Conservation (phyloP, 2,329 filamentous ascomycete species). For the Exophiala spinifera region DNA sequence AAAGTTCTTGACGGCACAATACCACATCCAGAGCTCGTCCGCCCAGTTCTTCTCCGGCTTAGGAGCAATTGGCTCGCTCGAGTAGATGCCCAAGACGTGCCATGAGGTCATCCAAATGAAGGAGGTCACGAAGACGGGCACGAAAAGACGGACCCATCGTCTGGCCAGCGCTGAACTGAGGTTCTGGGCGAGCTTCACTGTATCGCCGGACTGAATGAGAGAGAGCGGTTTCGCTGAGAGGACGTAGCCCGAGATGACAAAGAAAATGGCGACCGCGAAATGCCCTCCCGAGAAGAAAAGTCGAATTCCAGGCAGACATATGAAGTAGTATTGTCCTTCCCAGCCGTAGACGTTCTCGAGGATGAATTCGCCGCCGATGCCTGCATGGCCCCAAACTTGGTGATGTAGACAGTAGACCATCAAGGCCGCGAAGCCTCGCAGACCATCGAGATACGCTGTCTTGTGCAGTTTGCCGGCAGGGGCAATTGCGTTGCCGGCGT, state of each 20-base stretch:
- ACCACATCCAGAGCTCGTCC: slow-evolving; percentile 25
- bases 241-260: slow-evolving; percentile 49
- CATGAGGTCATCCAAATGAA: slow-evolving; percentile 45
- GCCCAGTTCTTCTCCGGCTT: slow-evolving; percentile 10
- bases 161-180: slow-evolving; percentile 44
- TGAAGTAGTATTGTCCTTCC: slow-evolving; percentile 48
- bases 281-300: slow-evolving; percentile 54
- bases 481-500: too few relatives aligned
- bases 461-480: too few relatives aligned
- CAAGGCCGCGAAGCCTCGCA: slow-evolving; percentile 66
- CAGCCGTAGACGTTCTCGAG: slow-evolving; percentile 56
- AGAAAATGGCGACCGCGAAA: slow-evolving; percentile 43
- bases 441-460: slow-evolving; percentile 62
- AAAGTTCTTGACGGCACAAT: slow-evolving; percentile 42
- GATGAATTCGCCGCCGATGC: slow-evolving; percentile 35
- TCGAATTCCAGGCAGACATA: slow-evolving; percentile 56
- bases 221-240: slow-evolving; percentile 43
- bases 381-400: slow-evolving; percentile 55
- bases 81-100: slow-evolving; percentile 53
- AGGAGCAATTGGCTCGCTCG: slow-evolving; percentile 34
- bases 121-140: slow-evolving; percentile 41
- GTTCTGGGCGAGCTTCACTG: slow-evolving; percentile 48
- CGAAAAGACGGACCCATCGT: slow-evolving; percentile 42
- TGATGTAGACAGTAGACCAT: too few relatives aligned
- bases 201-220: slow-evolving; percentile 42